Base-by-base conservation (phyloP, 2,329 filamentous ascomycete genomes). In the Fusarium tupiense region DNA sequence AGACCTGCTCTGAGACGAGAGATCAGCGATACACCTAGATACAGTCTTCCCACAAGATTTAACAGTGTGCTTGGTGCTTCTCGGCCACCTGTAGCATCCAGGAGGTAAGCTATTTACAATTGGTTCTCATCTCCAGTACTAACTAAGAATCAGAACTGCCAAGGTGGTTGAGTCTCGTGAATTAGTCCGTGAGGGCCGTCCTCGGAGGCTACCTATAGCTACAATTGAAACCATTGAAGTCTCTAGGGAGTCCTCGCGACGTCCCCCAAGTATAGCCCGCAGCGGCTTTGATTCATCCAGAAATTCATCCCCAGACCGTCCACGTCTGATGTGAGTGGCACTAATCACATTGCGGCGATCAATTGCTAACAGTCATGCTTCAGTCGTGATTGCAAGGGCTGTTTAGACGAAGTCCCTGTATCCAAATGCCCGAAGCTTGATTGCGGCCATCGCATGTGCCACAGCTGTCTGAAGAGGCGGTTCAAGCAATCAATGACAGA, bases 401-500 rank as follows among this genome's bases (percentile, higher is more conserved):
- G 94, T 80, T 84, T 91, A 79, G 91, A 93, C 72, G 91, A 94
- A 71, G 84, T 93, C 6, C 89, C 91, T 3, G 79, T 87, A 16
- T 86, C 86, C 67, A 91, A 90, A 81, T 89, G 92, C 40, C 91
- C 91, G 43, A 93, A 91, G 80, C 88, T 97, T 41, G 88, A 90
- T 74, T 97, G 95, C 80, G 91, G 91, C 6, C 94, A 97, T 82
- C 89, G 91, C 71, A 95, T 96, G 92, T 97, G 95, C 82, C 87
- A 93, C 73, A 81, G 87, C 13, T 97, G 95, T 81, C 85, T 98
- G 46, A 92, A 91, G 81, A 89, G 91, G 57, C 88, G 90, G 65
- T 97, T 97, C 83, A 90, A 88, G 61, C 87, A 94, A 69, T 96
- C 94, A 17, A 86, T 95, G 71, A 91, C 88, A 47, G 93, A 97